Base-by-base conservation (phyloP, 371 early-diverging fungal species). In the Apophysomyces trapeziformis region DNA sequence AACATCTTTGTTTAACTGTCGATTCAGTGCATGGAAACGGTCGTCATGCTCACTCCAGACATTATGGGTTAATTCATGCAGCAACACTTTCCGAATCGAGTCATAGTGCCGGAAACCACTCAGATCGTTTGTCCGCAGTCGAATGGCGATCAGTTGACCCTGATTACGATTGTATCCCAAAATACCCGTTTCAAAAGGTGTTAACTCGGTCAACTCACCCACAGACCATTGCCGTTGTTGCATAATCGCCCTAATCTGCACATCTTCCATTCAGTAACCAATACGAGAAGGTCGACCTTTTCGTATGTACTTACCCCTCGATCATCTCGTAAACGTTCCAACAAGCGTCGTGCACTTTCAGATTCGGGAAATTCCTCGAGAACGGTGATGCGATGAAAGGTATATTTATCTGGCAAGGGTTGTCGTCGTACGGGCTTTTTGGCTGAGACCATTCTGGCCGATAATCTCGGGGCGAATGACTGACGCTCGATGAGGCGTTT, bases 51-150 rank as follows among this genome's bases (percentile, higher is more conserved):
- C 93, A 13, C 80, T 67, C 83, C 89, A 90, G n/a, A 92, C 90
- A 77, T 90, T 94, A 64, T 97, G 97, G 0, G 95, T 86, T 8
- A 97, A 85, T 74, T 97, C 97, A 68, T 97, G 97, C 63, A 96
- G 70, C 37, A 97, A 70, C 14, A 95, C 95, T 60, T 85, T 86
- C 38, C 91, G 82, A 2, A 97, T 76, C 0, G 82, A 76, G 56
- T 82, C 79, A 67, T 93, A 97, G 64, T 89, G 87, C 36, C 96
- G 77, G 69, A 97, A 97, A 4, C 96, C 96, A n/a, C 87, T 87
- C 59, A 95, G 73, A 68, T 90, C 92, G 72, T 95, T 90, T 0
- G 96, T 95, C 38, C 96, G 84, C 54, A 97, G 71, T 39, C 96
- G 80, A n/a, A 96, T 66, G 0, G 96, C 90, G 65, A 97, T 95